phyloP scores from a whole-genome alignment of 441 rosid genomes.

The Aquilaria agallochum region DNA sequence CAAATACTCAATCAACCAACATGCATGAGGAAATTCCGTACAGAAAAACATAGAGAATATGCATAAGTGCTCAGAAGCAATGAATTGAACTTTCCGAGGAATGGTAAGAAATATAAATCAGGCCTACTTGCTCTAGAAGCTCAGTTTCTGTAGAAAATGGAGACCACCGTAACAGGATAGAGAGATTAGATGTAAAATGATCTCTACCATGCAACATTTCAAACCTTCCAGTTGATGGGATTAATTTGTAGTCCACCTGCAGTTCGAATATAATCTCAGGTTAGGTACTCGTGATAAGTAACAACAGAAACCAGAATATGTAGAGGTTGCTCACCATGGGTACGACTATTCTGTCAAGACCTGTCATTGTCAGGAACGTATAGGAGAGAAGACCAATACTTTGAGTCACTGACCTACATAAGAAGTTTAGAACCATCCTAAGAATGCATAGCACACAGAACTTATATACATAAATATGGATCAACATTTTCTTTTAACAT shows the following conservation, averaged over 20 bases:
- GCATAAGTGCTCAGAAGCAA: too few relatives aligned
- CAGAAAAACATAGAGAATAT: neutral
- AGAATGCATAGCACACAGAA: too few relatives aligned
- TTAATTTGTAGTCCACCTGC: conserved; percentile 82
- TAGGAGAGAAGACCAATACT: conserved; percentile 93
- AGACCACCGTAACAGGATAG: conserved; percentile 79
- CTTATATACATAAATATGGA: too few relatives aligned
- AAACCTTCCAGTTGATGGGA: conserved; percentile 31
- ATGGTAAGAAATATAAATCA: conserved; percentile 3
- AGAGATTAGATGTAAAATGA: conserved; percentile 55
- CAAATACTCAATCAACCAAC: too few relatives aligned
- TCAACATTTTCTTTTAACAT: too few relatives aligned
- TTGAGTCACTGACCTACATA: conserved; percentile 54
- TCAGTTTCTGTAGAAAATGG: conserved; percentile 84
- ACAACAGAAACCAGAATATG: conserved; percentile 3
- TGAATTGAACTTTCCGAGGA: too few relatives aligned
- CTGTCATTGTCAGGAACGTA: conserved; percentile 70
- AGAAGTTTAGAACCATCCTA: too few relatives aligned
- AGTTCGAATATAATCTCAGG: conserved; percentile 19
- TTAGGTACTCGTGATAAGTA: conserved; percentile 7
- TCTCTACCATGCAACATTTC: conserved; percentile 44
- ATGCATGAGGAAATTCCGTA: too few relatives aligned
- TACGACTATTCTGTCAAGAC: conserved; percentile 84
- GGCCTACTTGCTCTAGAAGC: conserved; percentile 80
- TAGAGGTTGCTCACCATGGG: conserved; percentile 70